These are phyloP conservation scores for Platanthera guangdongensis DNA, from an alignment of 106 monocot species.

Conservation along the genomic window DNA sequence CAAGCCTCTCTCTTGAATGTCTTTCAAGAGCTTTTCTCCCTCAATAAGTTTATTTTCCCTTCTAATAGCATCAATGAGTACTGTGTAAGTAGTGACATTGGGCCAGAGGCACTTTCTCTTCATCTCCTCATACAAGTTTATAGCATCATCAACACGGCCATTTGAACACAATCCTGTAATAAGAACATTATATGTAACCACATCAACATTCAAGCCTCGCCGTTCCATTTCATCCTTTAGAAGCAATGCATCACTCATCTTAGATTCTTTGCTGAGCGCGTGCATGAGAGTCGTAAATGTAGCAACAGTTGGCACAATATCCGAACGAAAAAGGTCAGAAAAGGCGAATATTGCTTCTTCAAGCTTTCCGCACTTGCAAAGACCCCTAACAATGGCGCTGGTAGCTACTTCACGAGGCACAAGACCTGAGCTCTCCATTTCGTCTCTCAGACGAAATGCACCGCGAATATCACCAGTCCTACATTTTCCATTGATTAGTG, in stretches of 20 bases:
- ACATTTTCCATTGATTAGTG: conserved; percentile 72
- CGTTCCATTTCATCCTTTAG: conserved; percentile 55
- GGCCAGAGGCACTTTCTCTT: conserved; percentile 59
- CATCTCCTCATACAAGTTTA: conserved; percentile 65
- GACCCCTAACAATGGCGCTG: conserved; percentile 61
- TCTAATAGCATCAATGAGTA: conserved; percentile 42
- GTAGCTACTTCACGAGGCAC: conserved; percentile 65
- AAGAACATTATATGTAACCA: conserved; percentile 76
- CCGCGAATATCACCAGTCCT: conserved; percentile 59
- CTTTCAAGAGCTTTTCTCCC: conserved; percentile 52
- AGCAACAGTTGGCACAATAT: conserved; percentile 63
- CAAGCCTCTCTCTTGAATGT: conserved; percentile 66
- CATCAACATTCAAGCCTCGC: conserved; percentile 52
- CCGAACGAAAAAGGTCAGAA: conserved; percentile 39
- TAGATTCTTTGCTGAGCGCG: conserved; percentile 38
- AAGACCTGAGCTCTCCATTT: conserved; percentile 50
- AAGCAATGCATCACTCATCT: conserved; percentile 48
- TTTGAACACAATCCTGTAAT: conserved; percentile 61
- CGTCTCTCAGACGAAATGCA: conserved; percentile 73
- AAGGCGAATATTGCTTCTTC: conserved; percentile 72
- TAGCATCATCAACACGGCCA: conserved; percentile 25
- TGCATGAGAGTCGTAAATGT: conserved; percentile 89
- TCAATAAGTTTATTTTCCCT: conserved; percentile 32
- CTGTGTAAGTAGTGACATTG: conserved; percentile 68
- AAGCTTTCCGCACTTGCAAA: conserved; percentile 76